Base-by-base conservation (phyloP, 345 rosid species). In the Bruguiera parviflora region DNA sequence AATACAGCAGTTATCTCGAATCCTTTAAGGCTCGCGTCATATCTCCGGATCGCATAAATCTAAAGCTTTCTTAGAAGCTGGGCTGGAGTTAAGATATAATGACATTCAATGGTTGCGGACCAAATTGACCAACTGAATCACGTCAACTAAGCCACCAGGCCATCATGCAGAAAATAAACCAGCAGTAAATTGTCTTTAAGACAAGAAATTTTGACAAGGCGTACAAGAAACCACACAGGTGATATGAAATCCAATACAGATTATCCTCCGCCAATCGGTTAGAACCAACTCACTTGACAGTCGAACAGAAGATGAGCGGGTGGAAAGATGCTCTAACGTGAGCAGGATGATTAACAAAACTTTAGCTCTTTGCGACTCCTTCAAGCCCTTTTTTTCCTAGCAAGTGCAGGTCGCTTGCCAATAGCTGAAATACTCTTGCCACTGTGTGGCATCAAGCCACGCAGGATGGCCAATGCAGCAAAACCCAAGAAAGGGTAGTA, bases 401-500 rank as follows among this genome's bases (percentile, higher is more conserved):
- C 84, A 66, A 77, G n/a, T 0, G 72, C 78, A 39, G 82, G 70
- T 73, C 82, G 82, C 73, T 83, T 85, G 61, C 82, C 78, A 10
- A 25, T 49, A 58, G 66, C 28, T 0, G 77, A 28, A 18, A 77
- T 7, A 73, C 62, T 71, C 65, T 64, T 78, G 21, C 70, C 25
- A 13, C 77, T 63, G 19, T 16, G 59, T 1, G 81, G 59, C 61
- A 87, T 62, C 39, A 94, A 70, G 28, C 97, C 96, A 33, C 95
- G 87, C 39, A 89, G 71, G 63, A 80, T 53, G 11, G 96, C 91
- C 53, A 89, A 58, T 24, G 82, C 66, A 46, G 86, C 84, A 18
- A 84, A 53, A 5, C 84, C 95, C 78, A 84, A 15, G 77, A 91
- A 85, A 20, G 96, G 90, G 33, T 6, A 73, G 64, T 91, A 89